Conservation (phyloP, 345 rosid genomes). For the Aegle marmelos region DNA sequence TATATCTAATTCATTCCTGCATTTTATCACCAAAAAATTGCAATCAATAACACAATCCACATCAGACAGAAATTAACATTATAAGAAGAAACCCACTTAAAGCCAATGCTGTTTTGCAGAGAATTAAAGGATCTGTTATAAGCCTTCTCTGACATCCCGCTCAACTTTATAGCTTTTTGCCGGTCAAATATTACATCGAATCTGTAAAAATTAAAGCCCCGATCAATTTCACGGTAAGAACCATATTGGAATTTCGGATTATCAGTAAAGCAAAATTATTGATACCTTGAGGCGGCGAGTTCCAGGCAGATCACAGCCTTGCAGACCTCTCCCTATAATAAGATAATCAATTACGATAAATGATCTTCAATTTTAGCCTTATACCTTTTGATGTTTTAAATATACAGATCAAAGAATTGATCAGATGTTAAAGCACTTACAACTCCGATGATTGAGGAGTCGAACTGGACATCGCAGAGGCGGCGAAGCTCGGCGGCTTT, state of each 20-base stretch:
- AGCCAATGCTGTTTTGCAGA: conserved; percentile 68
- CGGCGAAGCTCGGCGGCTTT: conserved; percentile 97
- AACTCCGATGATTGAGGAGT: conserved; percentile 86
- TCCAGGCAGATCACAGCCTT: conserved; percentile 90
- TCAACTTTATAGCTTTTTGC: conserved; percentile 60
- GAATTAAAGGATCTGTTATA: conserved; percentile 78
- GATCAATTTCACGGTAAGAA: neutral
- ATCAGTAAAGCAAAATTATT: neutral
- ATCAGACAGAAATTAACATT: neutral
- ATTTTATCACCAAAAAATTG: conserved; percentile 1
- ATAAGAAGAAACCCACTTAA: conserved; percentile 50
- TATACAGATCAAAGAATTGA: neutral
- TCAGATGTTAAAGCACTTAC: conserved; percentile 31
- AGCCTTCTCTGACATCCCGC: conserved; percentile 93
- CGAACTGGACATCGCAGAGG: conserved; percentile 87
- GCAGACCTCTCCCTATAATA: conserved; percentile 78
- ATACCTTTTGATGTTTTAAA: neutral
- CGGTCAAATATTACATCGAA: conserved; percentile 70
- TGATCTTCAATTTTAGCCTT: neutral
- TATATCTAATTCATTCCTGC: conserved; percentile 64
- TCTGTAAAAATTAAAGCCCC: conserved; percentile 28
- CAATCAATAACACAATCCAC: neutral
- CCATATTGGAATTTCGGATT: neutral
- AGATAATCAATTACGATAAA: neutral
- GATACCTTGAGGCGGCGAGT: conserved; percentile 74